Base-by-base conservation (phyloP, 202 grass and related monocot species). In the Carex arenaria region DNA sequence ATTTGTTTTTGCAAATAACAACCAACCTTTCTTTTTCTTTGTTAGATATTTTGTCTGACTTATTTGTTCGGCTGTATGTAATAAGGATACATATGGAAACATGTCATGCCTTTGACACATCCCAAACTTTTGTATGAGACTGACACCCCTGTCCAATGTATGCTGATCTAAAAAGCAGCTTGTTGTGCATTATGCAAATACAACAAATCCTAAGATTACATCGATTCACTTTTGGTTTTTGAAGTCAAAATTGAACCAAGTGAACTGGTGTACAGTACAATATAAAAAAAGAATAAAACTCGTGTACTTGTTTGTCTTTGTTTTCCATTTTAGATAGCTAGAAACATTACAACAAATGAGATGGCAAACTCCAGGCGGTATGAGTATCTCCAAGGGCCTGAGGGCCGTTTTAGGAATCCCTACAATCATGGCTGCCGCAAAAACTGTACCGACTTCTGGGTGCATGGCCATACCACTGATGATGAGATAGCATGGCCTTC, bases 301-400 rank as follows among this genome's bases (percentile, higher is more conserved):
- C 18, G 2, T 81, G 38, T 65, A 64, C 19, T 57, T 64, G 55
- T 45, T 61, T 22, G 42, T 80, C 61, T 62, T 51, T 66, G 2
- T 81, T 81, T 47, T 65, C 11, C 1, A 42, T 86, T 90, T 72
- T 87, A 99, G 96, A 91, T 99, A 81, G 85, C 91, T 69, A 80
- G 45, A 78, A 99, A 99, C 83, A 61, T 99, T 67, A 95, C 96
- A 73, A 95, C 93, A 31, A 99, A 99, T 30, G 96, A 99, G 85
- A 75, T 64, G 64, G 96, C 89, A 52, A 99, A 99, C 51, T 75
- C 85, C 54, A 85, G 82, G 60, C 92, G 93, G 19, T 99, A 98
- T 20, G 52, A 90, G 1, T 98, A 98, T 87, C 95, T 98, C 66
- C 86, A 80, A 34, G 95, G 89, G 54, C 86, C 86, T 59, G 91